A percentile compares a stretch with the other conserved stretches of the same genome.
Evolutionary conservation across 2,329 filamentous ascomycete genomes (phyloP).

Genomic region (Cladosporium halotolerans): DNA sequence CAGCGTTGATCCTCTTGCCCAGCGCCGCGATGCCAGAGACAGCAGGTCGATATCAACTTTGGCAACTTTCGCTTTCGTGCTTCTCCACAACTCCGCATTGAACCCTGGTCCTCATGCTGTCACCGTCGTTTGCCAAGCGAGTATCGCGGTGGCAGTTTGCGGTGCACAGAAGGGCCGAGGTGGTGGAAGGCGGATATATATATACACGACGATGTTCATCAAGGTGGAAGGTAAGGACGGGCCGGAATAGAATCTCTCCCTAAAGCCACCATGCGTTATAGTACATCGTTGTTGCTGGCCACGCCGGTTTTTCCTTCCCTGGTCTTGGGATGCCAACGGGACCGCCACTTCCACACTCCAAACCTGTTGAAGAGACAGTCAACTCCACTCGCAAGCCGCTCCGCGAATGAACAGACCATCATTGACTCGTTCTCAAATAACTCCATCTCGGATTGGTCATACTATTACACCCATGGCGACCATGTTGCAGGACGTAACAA

Average conservation of each 20-base stretch:
- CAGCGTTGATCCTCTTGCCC: background rate
- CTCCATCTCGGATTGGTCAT: conserved; percentile 27
- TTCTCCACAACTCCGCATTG: conserved; percentile 8
- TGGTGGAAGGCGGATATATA: background rate
- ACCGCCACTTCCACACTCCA: conserved; percentile 11
- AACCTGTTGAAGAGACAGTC: conserved; percentile 7
- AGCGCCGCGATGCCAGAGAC: conserved; percentile 7
- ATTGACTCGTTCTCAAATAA: conserved; percentile 36
- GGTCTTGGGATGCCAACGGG: conserved; percentile 9
- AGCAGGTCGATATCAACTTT: conserved; percentile 9
- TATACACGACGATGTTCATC: background rate
- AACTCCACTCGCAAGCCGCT: conserved; percentile 19
- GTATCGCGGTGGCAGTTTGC: background rate
- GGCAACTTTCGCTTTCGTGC: background rate
- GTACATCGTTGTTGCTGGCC: background rate
- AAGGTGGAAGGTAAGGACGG: background rate
- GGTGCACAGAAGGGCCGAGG: background rate
- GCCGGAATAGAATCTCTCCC: background rate
- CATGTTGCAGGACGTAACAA: conserved; percentile 43
- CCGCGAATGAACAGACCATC: conserved; percentile 34
- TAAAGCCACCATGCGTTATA: background rate
- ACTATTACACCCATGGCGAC: conserved; percentile 37
- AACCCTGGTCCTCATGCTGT: background rate
- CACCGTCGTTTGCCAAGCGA: conserved; percentile 3
- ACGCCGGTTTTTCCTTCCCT: background rate